Base-by-base conservation (phyloP, 225 moss, liverwort and hornwort genomes). In the Marchantia polymorpha region DNA sequence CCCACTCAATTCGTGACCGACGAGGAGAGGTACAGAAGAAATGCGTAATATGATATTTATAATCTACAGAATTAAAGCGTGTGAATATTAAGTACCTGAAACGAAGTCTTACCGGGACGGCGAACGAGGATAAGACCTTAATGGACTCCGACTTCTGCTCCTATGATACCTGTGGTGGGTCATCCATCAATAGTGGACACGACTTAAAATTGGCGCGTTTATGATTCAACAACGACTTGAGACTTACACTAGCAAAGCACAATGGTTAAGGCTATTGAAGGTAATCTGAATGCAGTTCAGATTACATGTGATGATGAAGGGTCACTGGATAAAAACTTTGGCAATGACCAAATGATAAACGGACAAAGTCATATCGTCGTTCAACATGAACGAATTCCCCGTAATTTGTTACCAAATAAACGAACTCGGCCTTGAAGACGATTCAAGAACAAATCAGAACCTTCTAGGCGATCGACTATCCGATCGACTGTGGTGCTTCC, bases 101-200 rank as follows among this genome's bases (percentile, higher is more conserved):
- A 50, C 25, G 61, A 48, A 12, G 25, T 77, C 77, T 77, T 65
- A 64, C 77, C 77, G 64, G 26, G 75, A 75, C 55, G 90, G 84
- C 69, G 96, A 96, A 69, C 90, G 85, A 27, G 88, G 82, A 51
- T 93, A 90, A 47, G 91, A 81, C 83, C 94, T 85, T 31, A 90
- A 82, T 39, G 96, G 96, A 56, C 96, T 96, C 71, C 94, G 86
- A 83, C 96, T 96, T 75, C 92, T 89, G 89, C 87, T 87, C 84
- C 84, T 82, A 15, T 64, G 73, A 76, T 84, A 83, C 78, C 87
- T 87, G 78, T 74, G 12, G 61, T 54, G 5, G 3, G 39, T 39
- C 39, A 73, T 50, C 7, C 15, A 56, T 52, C 68, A 52, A 74
- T 64, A 69, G 19, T 12, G 47, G 61, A 23, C 26, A 51, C 20